These are phyloP conservation scores for Linanthus parryae DNA, from an alignment of 148 eudicot genomes.

Conservation along the genomic window DNA sequence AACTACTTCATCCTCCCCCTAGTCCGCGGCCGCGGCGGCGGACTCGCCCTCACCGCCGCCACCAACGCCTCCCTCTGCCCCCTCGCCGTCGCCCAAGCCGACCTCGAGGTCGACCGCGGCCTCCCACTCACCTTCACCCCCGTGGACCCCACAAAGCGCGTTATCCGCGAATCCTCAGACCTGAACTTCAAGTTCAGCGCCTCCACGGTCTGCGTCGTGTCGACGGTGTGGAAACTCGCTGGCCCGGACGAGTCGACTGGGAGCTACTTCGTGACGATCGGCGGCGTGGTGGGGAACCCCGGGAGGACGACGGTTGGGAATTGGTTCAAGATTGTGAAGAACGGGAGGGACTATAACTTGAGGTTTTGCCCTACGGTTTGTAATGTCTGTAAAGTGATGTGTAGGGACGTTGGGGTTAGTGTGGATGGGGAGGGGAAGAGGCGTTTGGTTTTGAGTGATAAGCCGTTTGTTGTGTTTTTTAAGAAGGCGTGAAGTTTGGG, in stretches of 20 bases:
- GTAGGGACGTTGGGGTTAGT: constrained; percentile 37
- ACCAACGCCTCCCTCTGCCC: constrained; percentile 21
- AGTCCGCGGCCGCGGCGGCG: constrained; percentile 16
- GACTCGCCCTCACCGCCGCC: constrained; percentile 6
- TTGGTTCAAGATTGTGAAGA: constrained; percentile 50
- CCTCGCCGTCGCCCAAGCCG: constrained; percentile 28
- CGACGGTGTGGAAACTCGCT: constrained; percentile 35
- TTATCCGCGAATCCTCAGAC: constrained; percentile 29
- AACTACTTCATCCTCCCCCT: constrained; percentile 13
- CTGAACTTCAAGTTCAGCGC: constrained; percentile 29
- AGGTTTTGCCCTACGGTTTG: constrained; percentile 57
- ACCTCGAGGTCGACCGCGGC: constrained; percentile 17
- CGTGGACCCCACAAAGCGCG: constrained; percentile 19
- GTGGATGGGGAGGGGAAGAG: constrained; percentile 28
- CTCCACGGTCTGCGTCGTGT: constrained; percentile 20
- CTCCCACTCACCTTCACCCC: constrained; percentile 23
- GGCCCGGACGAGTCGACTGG: constrained; percentile 14
- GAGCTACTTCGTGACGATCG: constrained; percentile 17
- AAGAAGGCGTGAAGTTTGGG: constrained; percentile 27
- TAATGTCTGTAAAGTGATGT: constrained; percentile 31
- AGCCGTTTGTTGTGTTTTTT: constrained; percentile 34
- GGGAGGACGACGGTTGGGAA: constrained; percentile 26
- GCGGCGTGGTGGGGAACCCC: constrained; percentile 36
- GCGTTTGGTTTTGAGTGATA: constrained; percentile 33
- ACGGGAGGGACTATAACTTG: constrained; percentile 32